phyloP scores from a whole-genome alignment of 805 yeast species.

The Teunomyces lycoperdinae region DNA sequence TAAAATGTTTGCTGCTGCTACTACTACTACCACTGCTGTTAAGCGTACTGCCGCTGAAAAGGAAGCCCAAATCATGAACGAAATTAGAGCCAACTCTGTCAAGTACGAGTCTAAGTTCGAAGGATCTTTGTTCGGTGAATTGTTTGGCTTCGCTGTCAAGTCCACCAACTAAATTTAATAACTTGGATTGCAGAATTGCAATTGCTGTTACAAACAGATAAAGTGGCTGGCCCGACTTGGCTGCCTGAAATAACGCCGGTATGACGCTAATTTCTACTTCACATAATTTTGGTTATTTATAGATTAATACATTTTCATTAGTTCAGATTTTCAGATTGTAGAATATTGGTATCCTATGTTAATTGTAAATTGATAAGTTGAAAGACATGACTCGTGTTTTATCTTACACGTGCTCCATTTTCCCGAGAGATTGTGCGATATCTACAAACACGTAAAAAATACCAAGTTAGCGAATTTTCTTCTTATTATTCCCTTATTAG shows the following conservation, averaged over 20 bases:
- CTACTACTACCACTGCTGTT: slow-evolving; percentile 6
- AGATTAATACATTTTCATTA: neutral
- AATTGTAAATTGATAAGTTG: too few species aligned
- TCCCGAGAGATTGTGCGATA: too few species aligned
- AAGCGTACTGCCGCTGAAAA: slow-evolving; percentile 36
- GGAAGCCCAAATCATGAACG: slow-evolving; percentile 45
- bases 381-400: too few species aligned
- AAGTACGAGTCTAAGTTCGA: slow-evolving; percentile 40
- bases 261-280: neutral
- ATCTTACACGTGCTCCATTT: too few species aligned
- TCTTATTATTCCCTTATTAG: too few species aligned
- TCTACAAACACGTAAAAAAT: too few species aligned
- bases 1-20: neutral
- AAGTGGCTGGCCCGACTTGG: neutral
- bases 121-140: slow-evolving; percentile 40
- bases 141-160: slow-evolving; percentile 32
- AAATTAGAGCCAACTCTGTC: slow-evolving; percentile 34
- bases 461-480: too few species aligned
- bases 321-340: neutral
- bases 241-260: neutral
- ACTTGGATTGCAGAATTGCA: neutral
- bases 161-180: slow-evolving; percentile 4
- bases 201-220: neutral
- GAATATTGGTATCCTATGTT: too few species aligned
- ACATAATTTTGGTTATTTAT: neutral